Base-by-base conservation (phyloP, 2,329 filamentous ascomycete genomes). In the Colletotrichum plurivorum region DNA sequence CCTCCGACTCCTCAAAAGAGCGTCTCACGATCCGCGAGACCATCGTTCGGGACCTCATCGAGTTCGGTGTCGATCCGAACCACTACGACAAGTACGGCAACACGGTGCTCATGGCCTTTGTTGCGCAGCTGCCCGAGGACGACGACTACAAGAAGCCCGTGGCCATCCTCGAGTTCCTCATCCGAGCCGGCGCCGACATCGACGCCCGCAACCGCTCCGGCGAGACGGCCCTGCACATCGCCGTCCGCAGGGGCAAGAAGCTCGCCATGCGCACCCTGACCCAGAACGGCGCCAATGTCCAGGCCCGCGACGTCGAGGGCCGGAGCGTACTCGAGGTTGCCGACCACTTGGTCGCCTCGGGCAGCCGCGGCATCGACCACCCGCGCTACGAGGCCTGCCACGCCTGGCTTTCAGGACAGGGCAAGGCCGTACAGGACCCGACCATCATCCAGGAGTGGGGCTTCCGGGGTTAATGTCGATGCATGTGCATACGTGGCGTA, bases 101-200 rank as follows among this genome's bases (percentile, higher is more conserved):
- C 73, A 89, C 88, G 0, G 85, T 86, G 1, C 81, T 90, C 15
- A 89, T 89, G 83, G 80, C 84, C 0, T 89, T 89, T 72, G 83
- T 84, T 12, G 79, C 82, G 0, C 80, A 87, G 57, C 80, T 87
- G 1, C 80, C 83, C 2, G 84, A 85, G 71, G 84, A 87, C 22
- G 84, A 87, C 25, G 84, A 86, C 71, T 84, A 87, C 73, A 84
- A 80, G 71, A 72, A 77, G 18, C 83, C 86, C 1, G 79, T 80
- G 9, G 70, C 74, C 4, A 84, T 88, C 7, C 76, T 89, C 5
- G 76, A 81, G 59, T 73, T 78, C 0, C 80, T 89, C 0, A 71
- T 87, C 18, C 66, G 75, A 0, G 75, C 74, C 0, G 84, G 85
- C 1, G 86, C 85, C 0, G 75, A 81, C 1, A 71, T 88, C 4